phyloP scores from a whole-genome alignment of 805 yeast species.

The Starmera quercuum region DNA sequence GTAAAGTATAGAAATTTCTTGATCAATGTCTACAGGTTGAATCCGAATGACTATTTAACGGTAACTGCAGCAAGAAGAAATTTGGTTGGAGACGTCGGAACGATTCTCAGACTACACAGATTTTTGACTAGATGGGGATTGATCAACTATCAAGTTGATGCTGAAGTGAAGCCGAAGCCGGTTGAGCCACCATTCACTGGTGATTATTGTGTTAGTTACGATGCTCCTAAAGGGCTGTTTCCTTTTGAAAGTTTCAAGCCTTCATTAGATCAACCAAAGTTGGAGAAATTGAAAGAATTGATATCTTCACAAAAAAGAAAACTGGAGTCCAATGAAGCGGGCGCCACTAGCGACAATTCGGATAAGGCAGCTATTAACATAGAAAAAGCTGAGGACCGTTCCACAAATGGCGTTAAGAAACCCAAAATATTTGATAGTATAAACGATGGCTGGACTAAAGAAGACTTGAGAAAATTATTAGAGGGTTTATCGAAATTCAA shows the following conservation, averaged over 20 bases:
- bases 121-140: conserved; percentile 90
- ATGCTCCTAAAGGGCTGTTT: conserved; percentile 86
- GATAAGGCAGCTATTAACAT: conserved; percentile 21
- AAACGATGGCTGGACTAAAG: conserved; percentile 57
- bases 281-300: conserved; percentile 35
- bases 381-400: conserved; percentile 8
- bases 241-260: conserved; percentile 83
- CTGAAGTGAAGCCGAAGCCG: conserved; percentile 60
- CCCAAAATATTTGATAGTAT: conserved; percentile 26
- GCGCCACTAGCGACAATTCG: background rate
- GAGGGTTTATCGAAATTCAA: conserved; percentile 54
- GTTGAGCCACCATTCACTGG: conserved; percentile 72
- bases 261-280: conserved; percentile 37
- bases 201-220: conserved; percentile 68
- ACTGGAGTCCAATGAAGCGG: conserved; percentile 3
- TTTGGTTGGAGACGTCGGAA: conserved; percentile 85
- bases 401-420: conserved; percentile 20
- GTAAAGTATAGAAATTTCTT: conserved; percentile 80
- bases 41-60: conserved; percentile 84
- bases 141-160: conserved; percentile 86
- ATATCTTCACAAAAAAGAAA: conserved; percentile 20
- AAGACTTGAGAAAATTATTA: conserved; percentile 52
- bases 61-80: conserved; percentile 89
- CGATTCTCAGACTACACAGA: conserved; percentile 76
- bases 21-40: conserved; percentile 79